Evolutionary conservation across 495 filamentous ascomycete species (phyloP).

Genomic region (Podospora pseudoanserina): DNA sequence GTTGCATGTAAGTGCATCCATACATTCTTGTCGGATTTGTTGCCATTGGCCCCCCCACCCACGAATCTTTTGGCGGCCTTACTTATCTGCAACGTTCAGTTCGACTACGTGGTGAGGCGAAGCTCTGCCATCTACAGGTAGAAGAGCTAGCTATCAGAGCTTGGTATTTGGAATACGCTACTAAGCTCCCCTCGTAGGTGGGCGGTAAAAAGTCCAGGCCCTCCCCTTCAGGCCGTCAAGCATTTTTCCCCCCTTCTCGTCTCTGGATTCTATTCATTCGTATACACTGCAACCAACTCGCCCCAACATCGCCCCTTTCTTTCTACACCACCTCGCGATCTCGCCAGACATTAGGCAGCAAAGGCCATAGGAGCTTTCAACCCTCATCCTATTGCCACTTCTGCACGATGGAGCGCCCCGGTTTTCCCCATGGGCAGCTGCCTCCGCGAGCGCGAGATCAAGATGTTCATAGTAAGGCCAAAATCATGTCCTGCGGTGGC

Average conservation of each 20-base stretch:
- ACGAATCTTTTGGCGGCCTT: background rate
- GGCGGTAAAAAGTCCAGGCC: background rate
- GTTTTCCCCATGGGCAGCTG: background rate
- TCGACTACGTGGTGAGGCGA: background rate
- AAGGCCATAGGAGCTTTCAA: background rate
- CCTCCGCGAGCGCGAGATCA: background rate
- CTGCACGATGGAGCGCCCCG: slow-evolving; percentile 13
- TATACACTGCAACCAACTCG: background rate
- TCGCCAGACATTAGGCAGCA: background rate
- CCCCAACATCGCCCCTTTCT: background rate
- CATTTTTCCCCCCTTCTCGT: background rate
- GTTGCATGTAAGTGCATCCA: background rate
- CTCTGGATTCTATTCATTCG: background rate
- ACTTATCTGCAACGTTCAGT: background rate
- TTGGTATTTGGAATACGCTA: background rate
- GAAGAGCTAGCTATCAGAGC: background rate
- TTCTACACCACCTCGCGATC: background rate
- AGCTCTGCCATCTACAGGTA: background rate
- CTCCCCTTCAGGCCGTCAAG: background rate
- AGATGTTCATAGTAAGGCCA: slow-evolving; percentile 15
- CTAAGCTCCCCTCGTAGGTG: background rate
- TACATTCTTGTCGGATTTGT: background rate
- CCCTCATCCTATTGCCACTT: background rate
- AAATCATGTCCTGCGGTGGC: slow-evolving; percentile 29
- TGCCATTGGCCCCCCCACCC: background rate